Conservation (phyloP, 164 flowering plant species). For the Kingdonia uniflora region DNA sequence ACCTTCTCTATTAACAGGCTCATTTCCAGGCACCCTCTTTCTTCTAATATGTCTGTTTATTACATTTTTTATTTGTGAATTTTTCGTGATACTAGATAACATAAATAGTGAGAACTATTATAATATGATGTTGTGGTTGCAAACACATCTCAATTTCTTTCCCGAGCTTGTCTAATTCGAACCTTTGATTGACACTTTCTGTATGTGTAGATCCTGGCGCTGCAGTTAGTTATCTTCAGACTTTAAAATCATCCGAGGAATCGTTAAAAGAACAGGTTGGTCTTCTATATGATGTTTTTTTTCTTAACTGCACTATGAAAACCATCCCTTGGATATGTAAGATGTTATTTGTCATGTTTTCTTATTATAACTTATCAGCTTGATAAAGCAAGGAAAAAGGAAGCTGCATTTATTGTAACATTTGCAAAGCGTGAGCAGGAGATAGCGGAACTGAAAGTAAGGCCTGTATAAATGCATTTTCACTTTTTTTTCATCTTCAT, state of each 20-base stretch:
- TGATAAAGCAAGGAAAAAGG: slow-evolving; percentile 95
- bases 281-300: slow-evolving; percentile 1
- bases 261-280: slow-evolving; percentile 75
- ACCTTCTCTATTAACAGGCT: slow-evolving; percentile 34
- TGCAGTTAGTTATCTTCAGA: slow-evolving; percentile 61
- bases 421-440: slow-evolving; percentile 98
- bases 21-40: slow-evolving; percentile 9
- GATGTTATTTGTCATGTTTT: not conserved
- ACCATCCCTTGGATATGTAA: not conserved
- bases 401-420: slow-evolving; percentile 95
- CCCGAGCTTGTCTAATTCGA: too few species aligned
- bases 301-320: not conserved
- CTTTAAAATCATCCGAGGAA: slow-evolving; percentile 79
- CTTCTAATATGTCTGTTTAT: not conserved
- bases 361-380: slow-evolving; percentile 34
- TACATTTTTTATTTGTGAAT: not conserved
- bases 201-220: slow-evolving; percentile 54
- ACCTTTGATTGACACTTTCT: not conserved
- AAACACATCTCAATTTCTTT: not conserved
- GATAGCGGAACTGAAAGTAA: slow-evolving; percentile 87
- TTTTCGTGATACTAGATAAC: not conserved
- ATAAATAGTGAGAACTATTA: not conserved
- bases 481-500: too few species aligned
- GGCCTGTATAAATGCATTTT: not conserved
- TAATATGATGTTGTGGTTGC: not conserved